Base-by-base conservation (phyloP, 164 flowering plant species). In the Akebia trifoliata region DNA sequence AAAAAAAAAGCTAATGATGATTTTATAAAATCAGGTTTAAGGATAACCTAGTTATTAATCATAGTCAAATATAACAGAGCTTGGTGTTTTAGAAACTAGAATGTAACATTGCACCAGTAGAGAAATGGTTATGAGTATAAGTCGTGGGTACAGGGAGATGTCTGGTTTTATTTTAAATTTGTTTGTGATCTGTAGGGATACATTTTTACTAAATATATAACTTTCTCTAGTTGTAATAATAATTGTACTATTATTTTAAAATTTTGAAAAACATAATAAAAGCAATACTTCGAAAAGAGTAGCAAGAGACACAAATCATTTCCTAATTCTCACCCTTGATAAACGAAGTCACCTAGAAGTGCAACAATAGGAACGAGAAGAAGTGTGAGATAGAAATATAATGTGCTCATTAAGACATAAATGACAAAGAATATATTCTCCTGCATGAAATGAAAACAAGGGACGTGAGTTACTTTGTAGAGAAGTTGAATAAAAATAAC, bases 331-430 rank as follows among this genome's bases (percentile, higher is more conserved):
- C 71, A 93, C 98, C 98, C 95, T 67, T 70, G 81, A 71, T 77
- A 87, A 20, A 85, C 39, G 63, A 93, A 89, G 69, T 89, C 98
- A 3, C 82, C 78, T 6, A 87, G 76, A 54, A 93, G 85, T 35
- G 97, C 91, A 72, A 69, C 83, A 54, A 83, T 34, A 3, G 97
- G 97, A 70, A 89, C 88, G 39, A 89, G 82, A 36, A 93, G 72
- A 45, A 87, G 63, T 7, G 86, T 62, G 39, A 85, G 60, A 65
- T 87, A 93, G 79, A 93, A 93, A 67, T 78, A 85, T 49, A 73
- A 66, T 40, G 97, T 85, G 66, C 94, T 81, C 94, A 93, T 85
- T 57, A 87, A 61, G 50, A 82, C 86, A 67, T 77, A 89, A 35
- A 93, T 89, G 60, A 75, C 85, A 54, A 63, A 85, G 67, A 50